These are phyloP conservation scores for Penicillium sp. DNA, from an alignment of 2,329 filamentous ascomycete genomes.

Conservation along the genomic window DNA sequence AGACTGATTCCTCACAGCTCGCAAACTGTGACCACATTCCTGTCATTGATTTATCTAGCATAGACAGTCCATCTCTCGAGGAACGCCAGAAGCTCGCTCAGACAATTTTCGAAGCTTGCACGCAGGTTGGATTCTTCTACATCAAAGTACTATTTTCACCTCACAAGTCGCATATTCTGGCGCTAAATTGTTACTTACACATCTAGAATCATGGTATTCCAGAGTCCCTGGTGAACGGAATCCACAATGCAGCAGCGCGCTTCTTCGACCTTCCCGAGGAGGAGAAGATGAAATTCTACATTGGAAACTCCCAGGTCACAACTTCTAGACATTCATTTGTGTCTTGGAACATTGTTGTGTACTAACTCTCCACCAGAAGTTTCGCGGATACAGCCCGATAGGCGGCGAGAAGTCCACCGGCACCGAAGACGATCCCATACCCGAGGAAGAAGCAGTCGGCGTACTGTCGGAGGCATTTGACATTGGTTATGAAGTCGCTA, in stretches of 20 bases:
- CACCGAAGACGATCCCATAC: conserved; percentile 23
- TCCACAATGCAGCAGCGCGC: conserved; percentile 38
- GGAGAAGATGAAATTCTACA: conserved; percentile 52
- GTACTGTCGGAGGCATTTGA: conserved; percentile 36
- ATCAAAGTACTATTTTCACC: conserved; percentile 33
- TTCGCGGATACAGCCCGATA: conserved; percentile 36
- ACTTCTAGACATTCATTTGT: neutral
- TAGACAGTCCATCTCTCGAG: conserved; percentile 45
- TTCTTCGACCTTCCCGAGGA: conserved; percentile 51
- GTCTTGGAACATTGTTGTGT: too few species aligned
- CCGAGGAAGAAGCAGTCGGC: conserved; percentile 17
- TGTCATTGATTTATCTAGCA: conserved; percentile 52
- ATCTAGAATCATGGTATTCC: conserved; percentile 35
- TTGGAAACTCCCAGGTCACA: conserved; percentile 35
- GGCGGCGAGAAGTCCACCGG: conserved; percentile 29
- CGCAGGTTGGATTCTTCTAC: conserved; percentile 56
- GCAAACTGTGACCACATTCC: conserved; percentile 43
- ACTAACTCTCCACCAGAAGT: conserved; percentile 25
- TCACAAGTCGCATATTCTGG: neutral
- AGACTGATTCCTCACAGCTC: conserved; percentile 11
- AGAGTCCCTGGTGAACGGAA: conserved; percentile 18
- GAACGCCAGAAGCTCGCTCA: conserved; percentile 49
- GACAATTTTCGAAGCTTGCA: conserved; percentile 48
- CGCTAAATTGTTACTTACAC: too few species aligned
- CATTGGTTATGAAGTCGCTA: conserved; percentile 35